Percentiles rank a stretch among this genome's conserved stretches.
These are phyloP conservation scores for Iris macrosiphon DNA, from an alignment of 106 monocot species.

Conservation along the genomic window DNA sequence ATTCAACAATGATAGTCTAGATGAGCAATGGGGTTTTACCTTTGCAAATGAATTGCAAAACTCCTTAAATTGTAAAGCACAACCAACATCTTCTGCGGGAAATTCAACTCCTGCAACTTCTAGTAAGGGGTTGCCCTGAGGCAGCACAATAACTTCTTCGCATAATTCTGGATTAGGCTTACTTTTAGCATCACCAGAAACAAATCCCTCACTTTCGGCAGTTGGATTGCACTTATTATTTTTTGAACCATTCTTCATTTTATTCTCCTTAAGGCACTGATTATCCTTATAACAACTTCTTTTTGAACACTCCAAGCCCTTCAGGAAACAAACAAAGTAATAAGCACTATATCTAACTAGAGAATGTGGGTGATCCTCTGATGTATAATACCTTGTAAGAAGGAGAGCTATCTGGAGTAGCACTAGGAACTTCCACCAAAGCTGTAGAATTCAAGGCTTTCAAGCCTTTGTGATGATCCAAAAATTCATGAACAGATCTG, in stretches of 20 bases:
- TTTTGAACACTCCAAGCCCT: neutral
- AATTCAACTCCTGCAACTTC: slow-evolving; percentile 30
- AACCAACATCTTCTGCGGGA: slow-evolving; percentile 34
- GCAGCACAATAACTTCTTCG: slow-evolving; percentile 16
- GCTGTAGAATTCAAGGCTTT: neutral
- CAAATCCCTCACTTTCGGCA: neutral
- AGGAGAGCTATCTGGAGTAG: neutral
- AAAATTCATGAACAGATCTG: slow-evolving; percentile 58
- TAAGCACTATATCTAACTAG: neutral
- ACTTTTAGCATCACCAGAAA: neutral
- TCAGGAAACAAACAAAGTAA: neutral
- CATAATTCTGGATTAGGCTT: slow-evolving; percentile 1
- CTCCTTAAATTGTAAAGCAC: slow-evolving; percentile 59
- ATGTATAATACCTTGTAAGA: slow-evolving; percentile 1
- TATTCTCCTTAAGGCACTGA: neutral
- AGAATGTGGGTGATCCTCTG: neutral
- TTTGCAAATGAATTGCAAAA: slow-evolving; percentile 49
- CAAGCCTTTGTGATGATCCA: slow-evolving; percentile 7
- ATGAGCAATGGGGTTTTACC: slow-evolving; percentile 20
- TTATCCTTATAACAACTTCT: slow-evolving; percentile 18
- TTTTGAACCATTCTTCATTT: neutral
- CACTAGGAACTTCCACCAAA: neutral
- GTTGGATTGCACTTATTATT: no score
- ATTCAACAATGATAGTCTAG: neutral
- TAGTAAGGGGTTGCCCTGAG: slow-evolving; percentile 29